These are phyloP conservation scores for Ogataea chonburiensis DNA, from an alignment of 805 yeast species.

Conservation along the genomic window DNA sequence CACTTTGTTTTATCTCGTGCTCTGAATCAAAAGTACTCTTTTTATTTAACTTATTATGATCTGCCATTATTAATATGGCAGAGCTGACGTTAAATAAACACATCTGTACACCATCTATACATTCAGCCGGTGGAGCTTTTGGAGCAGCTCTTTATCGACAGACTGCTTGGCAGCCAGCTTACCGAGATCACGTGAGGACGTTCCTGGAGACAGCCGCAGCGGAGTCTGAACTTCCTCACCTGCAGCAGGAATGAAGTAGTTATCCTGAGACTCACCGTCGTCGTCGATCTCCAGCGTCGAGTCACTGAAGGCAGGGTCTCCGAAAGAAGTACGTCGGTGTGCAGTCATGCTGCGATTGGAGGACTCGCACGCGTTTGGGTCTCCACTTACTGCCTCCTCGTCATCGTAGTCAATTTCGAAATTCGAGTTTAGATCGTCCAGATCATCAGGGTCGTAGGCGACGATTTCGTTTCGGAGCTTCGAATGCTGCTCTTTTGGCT, in stretches of 20 bases:
- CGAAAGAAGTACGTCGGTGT: too few relatives aligned
- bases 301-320: slow-evolving; percentile 23
- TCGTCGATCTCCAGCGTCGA: slow-evolving; percentile 50
- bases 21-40: slow-evolving; percentile 4
- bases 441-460: slow-evolving; percentile 13
- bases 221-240: slow-evolving; percentile 38
- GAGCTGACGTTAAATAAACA: slow-evolving; percentile 1
- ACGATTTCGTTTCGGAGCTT: slow-evolving; percentile 17
- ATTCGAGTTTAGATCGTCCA: slow-evolving; percentile 7
- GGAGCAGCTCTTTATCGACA: slow-evolving; percentile 11
- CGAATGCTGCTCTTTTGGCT: slow-evolving; percentile 17
- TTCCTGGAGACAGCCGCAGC: slow-evolving; percentile 7
- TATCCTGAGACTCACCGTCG: slow-evolving; percentile 49
- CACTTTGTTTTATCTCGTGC: slow-evolving; percentile 2
- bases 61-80: too few relatives aligned
- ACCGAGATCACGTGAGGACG: slow-evolving; percentile 8
- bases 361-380: not conserved
- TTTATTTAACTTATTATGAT: slow-evolving; percentile 4
- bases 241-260: slow-evolving; percentile 48
- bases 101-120: slow-evolving; percentile 6
- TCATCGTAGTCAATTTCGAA: slow-evolving; percentile 36
- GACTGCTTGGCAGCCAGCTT: slow-evolving; percentile 7
- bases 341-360: not conserved
- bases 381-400: not conserved
- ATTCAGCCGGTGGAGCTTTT: slow-evolving; percentile 10